These are phyloP conservation scores for Dioscorea zingiberensis DNA, from an alignment of 106 monocot species.

Conservation along the genomic window DNA sequence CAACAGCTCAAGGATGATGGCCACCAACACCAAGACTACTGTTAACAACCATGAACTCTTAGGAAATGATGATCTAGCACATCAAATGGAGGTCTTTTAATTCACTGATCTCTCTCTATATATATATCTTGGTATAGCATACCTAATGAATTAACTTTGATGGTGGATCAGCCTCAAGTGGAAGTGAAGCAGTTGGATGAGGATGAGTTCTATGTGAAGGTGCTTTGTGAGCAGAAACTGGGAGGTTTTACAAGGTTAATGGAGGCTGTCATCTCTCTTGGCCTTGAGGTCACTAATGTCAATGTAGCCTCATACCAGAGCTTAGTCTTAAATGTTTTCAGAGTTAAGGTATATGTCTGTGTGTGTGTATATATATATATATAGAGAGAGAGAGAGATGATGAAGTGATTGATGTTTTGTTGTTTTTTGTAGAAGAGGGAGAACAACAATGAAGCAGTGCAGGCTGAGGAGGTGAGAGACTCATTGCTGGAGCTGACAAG, in stretches of 20 bases:
- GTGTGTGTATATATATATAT: neutral
- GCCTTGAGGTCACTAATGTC: conserved; percentile 74
- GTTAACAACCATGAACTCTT: neutral
- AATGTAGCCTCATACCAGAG: conserved; percentile 67
- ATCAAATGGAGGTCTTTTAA: conserved; percentile 71
- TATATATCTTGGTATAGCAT: neutral
- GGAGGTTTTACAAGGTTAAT: conserved; percentile 74
- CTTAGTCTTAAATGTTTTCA: conserved; percentile 78
- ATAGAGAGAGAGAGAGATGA: neutral
- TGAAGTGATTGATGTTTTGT: neutral
- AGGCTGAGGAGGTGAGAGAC: conserved; percentile 79
- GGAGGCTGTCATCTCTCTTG: conserved; percentile 76
- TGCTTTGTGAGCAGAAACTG: conserved; percentile 65
- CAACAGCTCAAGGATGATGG: conserved; percentile 6
- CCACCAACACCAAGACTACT: neutral
- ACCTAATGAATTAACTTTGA: no score
- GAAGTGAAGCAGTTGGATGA: conserved; percentile 69
- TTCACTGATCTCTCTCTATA: neutral
- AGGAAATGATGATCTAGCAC: conserved; percentile 35
- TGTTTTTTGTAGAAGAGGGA: neutral
- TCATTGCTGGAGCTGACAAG: conserved; percentile 76
- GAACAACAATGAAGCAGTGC: conserved; percentile 50
- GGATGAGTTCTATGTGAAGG: conserved; percentile 81
- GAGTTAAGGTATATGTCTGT: conserved; percentile 39
- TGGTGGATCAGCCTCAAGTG: conserved; percentile 56